Percentiles rank a stretch among this genome's conserved stretches.
Evolutionary conservation across 2,329 filamentous ascomycete genomes (phyloP).

Genomic region (Fusarium sp.): DNA sequence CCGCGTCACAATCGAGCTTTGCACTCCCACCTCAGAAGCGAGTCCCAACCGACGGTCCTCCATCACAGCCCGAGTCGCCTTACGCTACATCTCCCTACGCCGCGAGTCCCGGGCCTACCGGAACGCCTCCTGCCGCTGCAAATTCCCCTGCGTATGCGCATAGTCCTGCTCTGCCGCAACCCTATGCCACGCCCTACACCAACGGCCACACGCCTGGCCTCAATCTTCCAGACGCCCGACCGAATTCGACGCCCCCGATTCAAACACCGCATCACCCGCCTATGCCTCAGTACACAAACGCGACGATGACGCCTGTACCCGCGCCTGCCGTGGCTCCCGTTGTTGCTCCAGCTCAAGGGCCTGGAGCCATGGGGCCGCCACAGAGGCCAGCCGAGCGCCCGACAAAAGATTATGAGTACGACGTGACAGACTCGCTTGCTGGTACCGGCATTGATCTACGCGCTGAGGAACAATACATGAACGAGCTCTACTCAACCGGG

Average conservation of each 20-base stretch:
- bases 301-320: conserved; percentile 43
- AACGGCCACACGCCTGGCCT: conserved; percentile 53
- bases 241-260: conserved; percentile 48
- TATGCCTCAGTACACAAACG: conserved; percentile 43
- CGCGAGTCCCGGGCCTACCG: conserved; percentile 58
- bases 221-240: conserved; percentile 51
- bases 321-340: conserved; percentile 35
- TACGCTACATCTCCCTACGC: conserved; percentile 66
- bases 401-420: conserved; percentile 73
- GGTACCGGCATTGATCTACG: conserved; percentile 89
- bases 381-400: conserved; percentile 72
- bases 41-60: conserved; percentile 67
- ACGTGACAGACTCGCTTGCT: conserved; percentile 85
- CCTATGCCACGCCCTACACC: conserved; percentile 53
- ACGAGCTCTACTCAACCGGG: conserved; percentile 70
- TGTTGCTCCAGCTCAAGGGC: conserved; percentile 42
- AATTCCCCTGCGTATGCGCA: conserved; percentile 53
- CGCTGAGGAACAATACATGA: conserved; percentile 86
- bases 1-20: conserved; percentile 64
- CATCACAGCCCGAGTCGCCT: conserved; percentile 75
- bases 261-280: conserved; percentile 47
- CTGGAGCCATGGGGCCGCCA: conserved; percentile 65
- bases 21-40: conserved; percentile 78
- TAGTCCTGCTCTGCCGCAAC: conserved; percentile 47
- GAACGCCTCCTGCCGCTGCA: conserved; percentile 54